Percentiles rank a stretch among this genome's conserved stretches.
Conservation (phyloP, 1,284 basidiomycete genomes). For the Trichosporon sp. region DNA sequence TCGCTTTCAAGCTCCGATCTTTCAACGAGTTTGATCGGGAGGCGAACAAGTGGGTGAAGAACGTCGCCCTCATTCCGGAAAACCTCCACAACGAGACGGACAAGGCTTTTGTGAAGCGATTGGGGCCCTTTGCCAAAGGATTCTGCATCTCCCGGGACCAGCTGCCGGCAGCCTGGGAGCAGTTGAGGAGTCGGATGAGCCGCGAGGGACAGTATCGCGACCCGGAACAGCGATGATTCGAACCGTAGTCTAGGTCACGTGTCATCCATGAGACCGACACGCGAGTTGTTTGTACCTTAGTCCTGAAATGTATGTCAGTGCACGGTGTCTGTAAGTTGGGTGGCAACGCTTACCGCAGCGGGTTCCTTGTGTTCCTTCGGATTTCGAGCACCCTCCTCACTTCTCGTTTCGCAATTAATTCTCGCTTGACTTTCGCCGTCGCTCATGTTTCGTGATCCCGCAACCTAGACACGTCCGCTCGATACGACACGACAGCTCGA, state of each 20-base stretch:
- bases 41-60: slow-evolving; percentile 38
- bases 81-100: slow-evolving; percentile 43
- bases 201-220: slow-evolving; percentile 23
- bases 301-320: slow-evolving; percentile 8
- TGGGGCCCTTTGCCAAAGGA: slow-evolving; percentile 41
- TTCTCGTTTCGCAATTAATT: neutral
- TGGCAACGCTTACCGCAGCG: slow-evolving; percentile 9
- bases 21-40: slow-evolving; percentile 43
- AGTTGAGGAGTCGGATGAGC: slow-evolving; percentile 34
- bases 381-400: neutral
- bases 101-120: slow-evolving; percentile 36
- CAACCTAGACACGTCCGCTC: neutral
- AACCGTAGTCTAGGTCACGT: neutral
- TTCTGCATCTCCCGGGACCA: slow-evolving; percentile 40
- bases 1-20: slow-evolving; percentile 51
- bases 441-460: slow-evolving; percentile 1
- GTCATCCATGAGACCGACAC: slow-evolving; percentile 2
- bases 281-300: slow-evolving; percentile 8
- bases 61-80: slow-evolving; percentile 40
- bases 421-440: neutral
- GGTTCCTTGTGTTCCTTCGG: neutral
- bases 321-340: neutral
- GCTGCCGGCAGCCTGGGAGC: slow-evolving; percentile 35
- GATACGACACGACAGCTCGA: neutral
- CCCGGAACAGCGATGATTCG: neutral